Evolutionary conservation across 2,329 filamentous ascomycete species (phyloP), one percentile per base, ranked within the genome.

Genomic region (Ophiostoma montium): DNA sequence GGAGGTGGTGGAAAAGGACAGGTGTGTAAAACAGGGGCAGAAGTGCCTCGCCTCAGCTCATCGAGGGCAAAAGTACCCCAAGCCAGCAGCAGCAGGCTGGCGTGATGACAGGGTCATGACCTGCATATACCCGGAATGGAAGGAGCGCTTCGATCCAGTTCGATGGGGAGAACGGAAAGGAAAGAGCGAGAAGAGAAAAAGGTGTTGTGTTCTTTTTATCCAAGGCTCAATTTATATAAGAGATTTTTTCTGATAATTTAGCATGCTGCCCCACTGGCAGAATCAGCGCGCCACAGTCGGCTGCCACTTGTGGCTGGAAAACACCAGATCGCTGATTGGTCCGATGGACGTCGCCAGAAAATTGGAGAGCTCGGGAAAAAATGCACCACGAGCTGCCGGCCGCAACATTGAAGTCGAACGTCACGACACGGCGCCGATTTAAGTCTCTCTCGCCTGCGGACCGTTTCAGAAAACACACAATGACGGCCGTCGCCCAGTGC

Each of bases 1-100:
- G 5, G 23, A 5, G 15, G 19, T 18, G 47, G 32, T 21, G 5
- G 18, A 8, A 42, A 3, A 11, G 31, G 30, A 44, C 32, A 32
- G 42, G 15, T 44, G 23, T 35, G 31, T n/a, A 19, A 35, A 42
- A 39, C 16, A 32, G 19, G n/a, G 27, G 23, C 39, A 42, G 39
- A 30, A 15, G 16, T 15, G 16, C n/a, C n/a, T n/a, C n/a, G n/a
- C n/a, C n/a, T 45, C 18, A 48, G 45, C 50, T 57, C 55, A 56
- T 50, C 51, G 49, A 50, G 53, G 50, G 49, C 47, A 52, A n/a
- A 51, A 56, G 10, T 49, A 43, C 19, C 42, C 49, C 33, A 46
- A 36, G 45, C 49, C 54, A 53, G 53, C 49, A 53, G 53, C 49
- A 52, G 51, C 53, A 54, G 53, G 53, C 55, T 54, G 54, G 52